A percentile compares a stretch with the other conserved stretches of the same genome.
Evolutionary conservation across 2,329 filamentous ascomycete genomes (phyloP).

Genomic region (Epichloe baconii): DNA sequence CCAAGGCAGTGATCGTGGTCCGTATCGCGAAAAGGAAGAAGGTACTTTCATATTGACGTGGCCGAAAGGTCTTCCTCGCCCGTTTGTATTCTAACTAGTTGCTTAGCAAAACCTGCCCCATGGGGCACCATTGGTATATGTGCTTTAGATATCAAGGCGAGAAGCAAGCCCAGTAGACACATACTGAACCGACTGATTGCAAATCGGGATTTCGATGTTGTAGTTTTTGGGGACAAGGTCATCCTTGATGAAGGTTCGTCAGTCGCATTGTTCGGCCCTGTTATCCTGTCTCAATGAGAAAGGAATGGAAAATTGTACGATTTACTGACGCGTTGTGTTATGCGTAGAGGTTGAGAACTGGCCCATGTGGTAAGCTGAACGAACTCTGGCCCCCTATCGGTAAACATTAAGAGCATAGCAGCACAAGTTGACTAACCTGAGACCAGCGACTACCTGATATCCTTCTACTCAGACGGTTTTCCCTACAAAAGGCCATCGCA

Average conservation of each 20-base stretch:
- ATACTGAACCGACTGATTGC: conserved; percentile 86
- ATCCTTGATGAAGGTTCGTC: conserved; percentile 75
- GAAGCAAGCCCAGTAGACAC: conserved; percentile 93
- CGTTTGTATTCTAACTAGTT: conserved; percentile 15
- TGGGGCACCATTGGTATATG: conserved; percentile 78
- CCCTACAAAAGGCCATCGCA: conserved; percentile 89
- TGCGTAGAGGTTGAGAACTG: conserved; percentile 75
- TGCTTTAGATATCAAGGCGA: conserved; percentile 86
- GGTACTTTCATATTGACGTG: conserved; percentile 12
- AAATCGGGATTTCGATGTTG: conserved; percentile 87
- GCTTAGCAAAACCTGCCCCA: conserved; percentile 40
- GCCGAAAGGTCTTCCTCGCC: not conserved
- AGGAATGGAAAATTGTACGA: not conserved
- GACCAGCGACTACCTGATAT: conserved; percentile 75
- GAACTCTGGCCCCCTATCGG: conserved; percentile 12
- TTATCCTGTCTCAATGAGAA: not conserved
- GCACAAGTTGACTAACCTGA: conserved; percentile 7
- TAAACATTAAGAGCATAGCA: conserved; percentile 22
- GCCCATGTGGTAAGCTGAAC: conserved; percentile 59
- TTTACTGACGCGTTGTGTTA: not conserved
- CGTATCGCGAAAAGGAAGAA: conserved; percentile 45
- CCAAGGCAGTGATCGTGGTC: conserved; percentile 55
- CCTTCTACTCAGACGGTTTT: conserved; percentile 96
- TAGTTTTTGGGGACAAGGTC: conserved; percentile 97
- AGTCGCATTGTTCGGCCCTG: not conserved